Percentiles rank a stretch among this genome's conserved stretches.
Evolutionary conservation across 2,329 filamentous ascomycete species (phyloP).

Genomic region (Eutypa lata): DNA sequence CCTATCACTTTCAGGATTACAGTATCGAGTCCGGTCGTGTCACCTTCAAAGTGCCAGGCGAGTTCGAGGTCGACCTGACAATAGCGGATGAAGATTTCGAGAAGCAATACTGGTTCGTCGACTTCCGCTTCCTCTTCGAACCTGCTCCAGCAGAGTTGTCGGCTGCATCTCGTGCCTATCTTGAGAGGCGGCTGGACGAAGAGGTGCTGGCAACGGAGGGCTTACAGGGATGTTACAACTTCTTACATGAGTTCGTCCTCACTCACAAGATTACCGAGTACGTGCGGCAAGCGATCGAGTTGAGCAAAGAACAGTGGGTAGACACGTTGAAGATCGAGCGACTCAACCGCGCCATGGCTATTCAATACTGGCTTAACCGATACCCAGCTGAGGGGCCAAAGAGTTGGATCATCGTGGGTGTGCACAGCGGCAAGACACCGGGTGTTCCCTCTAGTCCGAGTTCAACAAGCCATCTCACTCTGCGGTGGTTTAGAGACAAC

Average conservation of each 20-base stretch:
- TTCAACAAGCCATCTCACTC: conserved; percentile 52
- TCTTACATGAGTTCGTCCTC: conserved; percentile 81
- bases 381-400: conserved; percentile 58
- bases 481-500: conserved; percentile 83
- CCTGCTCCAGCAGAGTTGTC: conserved; percentile 63
- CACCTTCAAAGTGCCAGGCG: conserved; percentile 77
- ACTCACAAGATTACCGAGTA: conserved; percentile 88
- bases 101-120: conserved; percentile 90
- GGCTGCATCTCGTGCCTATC: conserved; percentile 58
- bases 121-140: conserved; percentile 79
- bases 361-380: conserved; percentile 85
- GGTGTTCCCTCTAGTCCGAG: conserved; percentile 37
- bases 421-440: conserved; percentile 61
- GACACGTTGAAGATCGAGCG: conserved; percentile 74
- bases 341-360: conserved; percentile 74
- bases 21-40: conserved; percentile 80
- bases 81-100: conserved; percentile 81
- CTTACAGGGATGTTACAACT: conserved; percentile 76
- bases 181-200: conserved; percentile 72
- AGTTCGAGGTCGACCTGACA: conserved; percentile 92
- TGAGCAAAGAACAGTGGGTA: conserved; percentile 72
- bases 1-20: conserved; percentile 74
- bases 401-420: conserved; percentile 87
- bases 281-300: conserved; percentile 68
- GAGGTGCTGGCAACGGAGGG: conserved; percentile 66